These are phyloP conservation scores for Clonostachys solani DNA, from an alignment of 2,329 filamentous ascomycete species.

Conservation along the genomic window DNA sequence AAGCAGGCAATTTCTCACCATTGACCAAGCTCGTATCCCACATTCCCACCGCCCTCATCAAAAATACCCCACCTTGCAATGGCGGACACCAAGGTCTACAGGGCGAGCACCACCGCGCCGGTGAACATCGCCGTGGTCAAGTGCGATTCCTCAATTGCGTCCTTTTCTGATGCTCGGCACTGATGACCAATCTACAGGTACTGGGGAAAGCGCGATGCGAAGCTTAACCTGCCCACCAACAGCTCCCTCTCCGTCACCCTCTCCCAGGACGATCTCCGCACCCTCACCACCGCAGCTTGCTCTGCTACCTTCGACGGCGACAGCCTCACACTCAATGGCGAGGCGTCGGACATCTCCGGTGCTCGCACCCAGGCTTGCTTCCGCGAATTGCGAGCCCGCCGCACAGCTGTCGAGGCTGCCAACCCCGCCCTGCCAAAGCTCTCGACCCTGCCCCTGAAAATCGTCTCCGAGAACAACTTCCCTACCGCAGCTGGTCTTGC, in stretches of 20 bases:
- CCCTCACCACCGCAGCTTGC: slow-evolving; percentile 92
- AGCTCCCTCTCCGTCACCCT: slow-evolving; percentile 96
- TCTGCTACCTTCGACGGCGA: slow-evolving; percentile 67
- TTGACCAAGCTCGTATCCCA: too few relatives aligned
- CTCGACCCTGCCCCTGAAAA: slow-evolving; percentile 69
- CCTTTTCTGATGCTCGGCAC: background rate
- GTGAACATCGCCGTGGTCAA: slow-evolving; percentile 99
- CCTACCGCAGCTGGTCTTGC: slow-evolving; percentile 91
- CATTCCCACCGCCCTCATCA: too few relatives aligned
- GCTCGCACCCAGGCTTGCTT: slow-evolving; percentile 94
- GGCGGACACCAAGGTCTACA: slow-evolving; percentile 63
- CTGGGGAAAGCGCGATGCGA: slow-evolving; percentile 95
- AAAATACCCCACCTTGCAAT: slow-evolving; percentile 19
- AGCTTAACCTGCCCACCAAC: slow-evolving; percentile 95
- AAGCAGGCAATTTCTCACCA: too few relatives aligned
- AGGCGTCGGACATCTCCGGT: slow-evolving; percentile 77
- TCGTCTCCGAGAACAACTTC: slow-evolving; percentile 98
- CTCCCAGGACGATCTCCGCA: slow-evolving; percentile 88
- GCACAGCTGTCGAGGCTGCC: slow-evolving; percentile 67
- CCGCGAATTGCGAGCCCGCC: slow-evolving; percentile 74
- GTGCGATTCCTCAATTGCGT: slow-evolving; percentile 33
- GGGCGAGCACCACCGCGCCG: slow-evolving; percentile 91
- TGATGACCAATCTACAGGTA: slow-evolving; percentile 37
- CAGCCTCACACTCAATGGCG: slow-evolving; percentile 79
- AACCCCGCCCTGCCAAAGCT: slow-evolving; percentile 78